Evolutionary conservation across 768 basidiomycete species (phyloP).

Genomic region (Termitomyces sp.): DNA sequence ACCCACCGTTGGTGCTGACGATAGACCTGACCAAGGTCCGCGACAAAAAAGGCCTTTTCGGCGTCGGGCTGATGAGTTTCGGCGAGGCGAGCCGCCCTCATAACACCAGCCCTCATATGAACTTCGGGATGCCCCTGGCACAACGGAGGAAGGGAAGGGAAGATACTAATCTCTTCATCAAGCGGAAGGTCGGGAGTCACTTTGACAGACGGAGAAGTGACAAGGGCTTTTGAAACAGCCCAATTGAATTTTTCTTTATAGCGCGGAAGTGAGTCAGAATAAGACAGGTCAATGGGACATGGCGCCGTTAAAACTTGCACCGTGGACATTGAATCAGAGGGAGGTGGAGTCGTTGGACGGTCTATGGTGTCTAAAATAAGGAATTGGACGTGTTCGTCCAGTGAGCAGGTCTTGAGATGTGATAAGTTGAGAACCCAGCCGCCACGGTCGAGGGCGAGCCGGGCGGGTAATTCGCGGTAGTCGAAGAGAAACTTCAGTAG

Average conservation of each 20-base stretch:
- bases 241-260: constrained; percentile 43
- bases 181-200: constrained; percentile 14
- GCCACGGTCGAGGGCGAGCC: constrained; percentile 63
- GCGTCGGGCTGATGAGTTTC: constrained; percentile 62
- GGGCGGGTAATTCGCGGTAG: constrained; percentile 64
- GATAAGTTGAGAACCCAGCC: constrained; percentile 28
- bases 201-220: constrained; percentile 51
- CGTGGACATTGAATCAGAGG: constrained; percentile 48
- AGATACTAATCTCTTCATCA: constrained; percentile 36
- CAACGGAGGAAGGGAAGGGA: constrained; percentile 65
- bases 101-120: constrained; percentile 75
- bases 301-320: constrained; percentile 44
- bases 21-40: constrained; percentile 87
- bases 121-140: constrained; percentile 65
- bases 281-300: constrained; percentile 30
- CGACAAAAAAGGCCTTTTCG: constrained; percentile 95
- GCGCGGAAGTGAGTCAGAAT: constrained; percentile 18
- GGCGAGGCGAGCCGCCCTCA: constrained; percentile 52
- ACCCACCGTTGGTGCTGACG: constrained; percentile 83
- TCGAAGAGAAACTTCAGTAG: constrained; percentile 48
- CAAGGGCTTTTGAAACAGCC: constrained; percentile 37
- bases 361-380: constrained; percentile 24
- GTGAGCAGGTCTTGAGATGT: constrained; percentile 1
- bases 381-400: constrained; percentile 12
- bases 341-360: constrained; percentile 15